Evolutionary conservation across 176 grass and related monocot species (phyloP), one percentile per base, ranked within the genome.

Genomic region (Lolium multiflorum): DNA sequence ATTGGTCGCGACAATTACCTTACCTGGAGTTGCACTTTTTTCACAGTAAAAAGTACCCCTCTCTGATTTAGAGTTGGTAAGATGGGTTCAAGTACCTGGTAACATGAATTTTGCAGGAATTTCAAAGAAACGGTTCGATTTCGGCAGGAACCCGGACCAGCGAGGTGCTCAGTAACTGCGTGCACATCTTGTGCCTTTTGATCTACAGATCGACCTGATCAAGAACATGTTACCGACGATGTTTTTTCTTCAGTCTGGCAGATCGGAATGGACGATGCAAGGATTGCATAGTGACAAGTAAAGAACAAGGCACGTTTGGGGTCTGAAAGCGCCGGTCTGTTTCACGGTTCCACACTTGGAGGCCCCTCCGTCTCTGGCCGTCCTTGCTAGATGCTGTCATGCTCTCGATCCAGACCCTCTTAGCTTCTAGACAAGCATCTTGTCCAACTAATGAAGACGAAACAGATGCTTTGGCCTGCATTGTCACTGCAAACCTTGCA

Each of bases 261-360:
- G 63, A 41, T 51, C 49, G 47, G 18, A 70, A 71, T 2, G 39
- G 68, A 37, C 59, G 16, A 61, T 26, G 35, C 21, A 35, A 37
- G 28, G 80, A 35, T 85, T 50, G 15, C 50, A 68, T 60, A 60
- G 25, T 39, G 82, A 35, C 77, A 68, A 76, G 41, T 41, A 55
- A 77, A 35, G 12, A 71, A 20, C 70, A 75, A 13, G 24, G 82
- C 82, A 75, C 55, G 82, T 84, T 84, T 49, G 0, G 0, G 9
- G 41, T 62, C 82, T 49, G 70, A 61, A 63, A 75, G 15, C 17
- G 18, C 17, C 6, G 3, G 84, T 83, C 89, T 0, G 82, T 82
- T 47, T 90, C 89, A 3, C n/a, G 84, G 84, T 71, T 86, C 81
- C 82, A 80, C 66, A 38, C 73, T 57, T 5, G 56, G 82, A 61